phyloP scores from a whole-genome alignment of 441 rosid genomes.

The Pelargonium exstipulatum region DNA sequence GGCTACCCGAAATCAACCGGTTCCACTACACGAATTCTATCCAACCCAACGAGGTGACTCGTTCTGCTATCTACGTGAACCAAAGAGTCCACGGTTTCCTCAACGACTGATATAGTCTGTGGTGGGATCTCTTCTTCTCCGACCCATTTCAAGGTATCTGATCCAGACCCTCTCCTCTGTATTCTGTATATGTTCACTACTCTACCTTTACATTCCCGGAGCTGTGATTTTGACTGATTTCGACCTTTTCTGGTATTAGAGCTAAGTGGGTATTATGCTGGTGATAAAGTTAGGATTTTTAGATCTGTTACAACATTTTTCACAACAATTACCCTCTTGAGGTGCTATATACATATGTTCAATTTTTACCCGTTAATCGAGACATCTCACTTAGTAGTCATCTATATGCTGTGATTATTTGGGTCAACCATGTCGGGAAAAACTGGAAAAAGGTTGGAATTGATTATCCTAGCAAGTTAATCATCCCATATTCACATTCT shows the following conservation, averaged over 20 bases:
- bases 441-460: background rate
- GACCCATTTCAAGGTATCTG: background rate
- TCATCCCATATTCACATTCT: background rate
- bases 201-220: background rate
- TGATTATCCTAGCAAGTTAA: background rate
- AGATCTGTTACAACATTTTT: background rate
- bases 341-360: background rate
- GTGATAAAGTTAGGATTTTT: background rate
- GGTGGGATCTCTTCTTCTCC: background rate
- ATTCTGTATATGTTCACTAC: background rate
- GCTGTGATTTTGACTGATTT: background rate
- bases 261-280: background rate
- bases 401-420: constrained; percentile 5
- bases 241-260: background rate
- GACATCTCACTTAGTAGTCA: background rate
- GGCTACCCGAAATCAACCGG: too few relatives aligned
- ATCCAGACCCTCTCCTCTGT: background rate
- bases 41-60: too few relatives aligned
- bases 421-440: background rate
- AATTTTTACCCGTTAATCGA: background rate
- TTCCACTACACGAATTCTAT: too few relatives aligned
- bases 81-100: too few relatives aligned
- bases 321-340: background rate
- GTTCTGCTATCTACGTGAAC: too few relatives aligned
- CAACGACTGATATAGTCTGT: too few relatives aligned